phyloP scores from a whole-genome alignment of 2,329 filamentous ascomycete genomes.

The Talaromyces sp. region DNA sequence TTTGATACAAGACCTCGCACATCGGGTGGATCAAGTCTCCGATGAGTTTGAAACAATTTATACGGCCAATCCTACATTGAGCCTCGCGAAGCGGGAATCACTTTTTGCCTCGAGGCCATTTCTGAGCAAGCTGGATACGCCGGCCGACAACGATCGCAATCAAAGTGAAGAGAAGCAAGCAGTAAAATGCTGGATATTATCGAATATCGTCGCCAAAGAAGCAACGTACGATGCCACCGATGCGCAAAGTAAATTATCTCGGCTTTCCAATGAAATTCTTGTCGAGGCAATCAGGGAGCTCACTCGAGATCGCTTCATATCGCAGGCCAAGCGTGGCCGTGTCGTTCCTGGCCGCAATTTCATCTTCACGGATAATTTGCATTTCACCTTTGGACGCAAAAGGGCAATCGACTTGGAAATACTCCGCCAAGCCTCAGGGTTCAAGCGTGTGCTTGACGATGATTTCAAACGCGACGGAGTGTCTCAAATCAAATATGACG shows the following conservation, averaged over 20 bases:
- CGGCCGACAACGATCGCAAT: not conserved
- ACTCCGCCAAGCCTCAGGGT: conserved; percentile 41
- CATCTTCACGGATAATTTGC: conserved; percentile 45
- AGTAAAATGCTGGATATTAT: conserved; percentile 50
- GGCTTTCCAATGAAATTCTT: conserved; percentile 37
- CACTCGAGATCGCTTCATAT: conserved; percentile 42
- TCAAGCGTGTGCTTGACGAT: conserved; percentile 46
- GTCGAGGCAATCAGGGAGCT: conserved; percentile 43
- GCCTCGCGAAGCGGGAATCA: conserved; percentile 35
- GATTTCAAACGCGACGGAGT: conserved; percentile 34
- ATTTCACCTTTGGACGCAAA: conserved; percentile 39
- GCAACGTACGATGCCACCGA: conserved; percentile 40
- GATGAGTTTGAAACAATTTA: conserved; percentile 38
- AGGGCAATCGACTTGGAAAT: conserved; percentile 42
- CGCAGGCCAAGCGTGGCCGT: conserved; percentile 40
- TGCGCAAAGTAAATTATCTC: conserved; percentile 38
- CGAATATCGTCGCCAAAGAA: conserved; percentile 47
- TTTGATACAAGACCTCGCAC: conserved; percentile 43
- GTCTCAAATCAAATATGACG: conserved; percentile 36
- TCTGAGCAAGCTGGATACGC: conserved; percentile 28
- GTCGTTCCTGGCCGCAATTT: conserved; percentile 45
- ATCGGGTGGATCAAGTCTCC: conserved; percentile 35
- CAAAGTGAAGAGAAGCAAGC: conserved; percentile 33
- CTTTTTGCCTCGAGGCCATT: conserved; percentile 13
- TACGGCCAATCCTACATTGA: conserved; percentile 32